Evolutionary conservation across 345 rosid genomes (phyloP), one percentile per base, ranked within the genome.

Genomic region (Populus pruinosa): DNA sequence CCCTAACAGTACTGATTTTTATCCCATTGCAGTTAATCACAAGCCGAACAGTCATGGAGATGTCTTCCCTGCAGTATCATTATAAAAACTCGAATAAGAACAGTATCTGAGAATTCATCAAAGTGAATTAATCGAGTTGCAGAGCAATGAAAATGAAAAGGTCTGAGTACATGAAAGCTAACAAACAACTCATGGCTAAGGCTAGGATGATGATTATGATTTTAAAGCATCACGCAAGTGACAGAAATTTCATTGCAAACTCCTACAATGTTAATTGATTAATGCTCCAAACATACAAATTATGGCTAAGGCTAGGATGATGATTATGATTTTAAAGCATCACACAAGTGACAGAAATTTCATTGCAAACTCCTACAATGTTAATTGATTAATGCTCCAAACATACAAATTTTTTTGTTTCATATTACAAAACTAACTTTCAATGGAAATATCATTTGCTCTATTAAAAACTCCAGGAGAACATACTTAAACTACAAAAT

Each of bases 1-100:
- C 94, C 86, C 82, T 90, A 80, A 95, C 98, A 21, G 92, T 76
- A 75, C 83, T 90, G 85, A 93, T 82, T 89, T 90, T 95, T 89
- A 95, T 83, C 61, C 98, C 99, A 64, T 87, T 91, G 91, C 87
- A 95, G 85, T 87, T 95, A 71, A 93, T 91, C 80, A 95, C 97
- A 80, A 93, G 98, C 82, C 99, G 92, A 65, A 95, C 88, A 72
- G 93, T 91, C 99, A 95, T 95, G 63, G 82, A 84, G 71, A 92
- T 85, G 81, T 92, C 98, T 78, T 89, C 94, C 82, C 98, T 93
- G 90, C 81, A 83, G 74, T 70, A 64, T 18, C 67, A 77, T 69
- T 76, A 79, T 23, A 62, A 77, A 59, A 23, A 55, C 5, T 66
- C 65, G 73, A 33, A 69, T 63, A 72, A 64, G 72, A n/a, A 36